Conservation (phyloP, 208 protist species). For the Porcisia hertigi region DNA sequence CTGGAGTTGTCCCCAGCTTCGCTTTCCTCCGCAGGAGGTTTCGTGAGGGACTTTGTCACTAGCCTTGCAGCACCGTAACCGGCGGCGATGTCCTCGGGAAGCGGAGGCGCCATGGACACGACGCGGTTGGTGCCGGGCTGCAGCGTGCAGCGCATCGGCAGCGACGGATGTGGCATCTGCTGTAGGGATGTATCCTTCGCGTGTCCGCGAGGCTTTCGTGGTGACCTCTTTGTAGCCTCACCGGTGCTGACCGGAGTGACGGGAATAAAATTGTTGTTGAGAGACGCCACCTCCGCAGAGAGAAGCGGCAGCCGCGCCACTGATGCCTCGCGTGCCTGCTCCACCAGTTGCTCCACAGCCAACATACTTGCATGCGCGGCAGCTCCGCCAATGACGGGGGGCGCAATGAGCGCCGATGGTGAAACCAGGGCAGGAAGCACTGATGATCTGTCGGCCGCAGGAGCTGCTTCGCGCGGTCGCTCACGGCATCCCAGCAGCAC, state of each 20-base stretch:
- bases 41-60: constrained; percentile 1
- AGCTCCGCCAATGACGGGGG: background rate
- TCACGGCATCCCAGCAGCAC: constrained; percentile 24
- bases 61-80: constrained; percentile 14
- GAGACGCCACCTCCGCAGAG: constrained; percentile 5
- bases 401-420: background rate
- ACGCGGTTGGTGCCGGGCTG: constrained; percentile 17
- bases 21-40: too few species aligned
- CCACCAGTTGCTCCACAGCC: constrained; percentile 13
- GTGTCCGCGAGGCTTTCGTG: background rate
- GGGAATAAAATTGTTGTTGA: background rate
- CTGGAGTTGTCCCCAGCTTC: background rate
- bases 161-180: background rate
- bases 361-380: background rate
- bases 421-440: background rate
- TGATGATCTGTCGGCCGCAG: background rate
- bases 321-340: constrained; percentile 10
- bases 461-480: background rate
- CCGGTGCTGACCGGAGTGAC: background rate
- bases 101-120: constrained; percentile 12
- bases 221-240: background rate
- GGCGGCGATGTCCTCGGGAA: constrained; percentile 12
- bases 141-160: constrained; percentile 13
- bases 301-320: constrained; percentile 13
- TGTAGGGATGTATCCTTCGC: background rate